These are phyloP conservation scores for Alternaria ventricosa DNA, from an alignment of 2,329 filamentous ascomycete species.

Conservation along the genomic window DNA sequence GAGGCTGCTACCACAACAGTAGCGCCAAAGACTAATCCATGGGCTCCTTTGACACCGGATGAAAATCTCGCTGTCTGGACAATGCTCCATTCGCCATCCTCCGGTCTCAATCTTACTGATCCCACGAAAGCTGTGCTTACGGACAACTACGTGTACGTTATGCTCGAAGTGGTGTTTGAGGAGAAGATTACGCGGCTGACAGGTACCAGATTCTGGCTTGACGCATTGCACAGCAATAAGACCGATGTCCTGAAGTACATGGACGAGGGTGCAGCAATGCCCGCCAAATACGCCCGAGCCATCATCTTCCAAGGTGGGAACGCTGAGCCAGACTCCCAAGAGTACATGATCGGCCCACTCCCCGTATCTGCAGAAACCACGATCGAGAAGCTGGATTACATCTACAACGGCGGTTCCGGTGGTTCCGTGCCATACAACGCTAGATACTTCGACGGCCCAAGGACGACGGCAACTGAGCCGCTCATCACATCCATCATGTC, in stretches of 20 bases:
- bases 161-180: not conserved
- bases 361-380: conserved; percentile 48
- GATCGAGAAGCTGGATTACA: conserved; percentile 35
- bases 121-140: conserved; percentile 47
- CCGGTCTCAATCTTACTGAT: conserved; percentile 56
- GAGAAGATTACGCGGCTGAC: not conserved
- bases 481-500: conserved; percentile 51
- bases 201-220: conserved; percentile 50
- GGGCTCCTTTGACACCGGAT: conserved; percentile 51
- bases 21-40: conserved; percentile 53
- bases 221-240: conserved; percentile 59
- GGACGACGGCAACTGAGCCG: conserved; percentile 41
- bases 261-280: conserved; percentile 44
- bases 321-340: conserved; percentile 53
- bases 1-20: conserved; percentile 18
- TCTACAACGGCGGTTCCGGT: conserved; percentile 47
- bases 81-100: conserved; percentile 50
- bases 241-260: conserved; percentile 55
- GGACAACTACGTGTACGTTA: conserved; percentile 53
- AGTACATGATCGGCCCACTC: conserved; percentile 57
- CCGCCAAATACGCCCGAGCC: conserved; percentile 55
- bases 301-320: conserved; percentile 57
- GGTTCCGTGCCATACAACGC: conserved; percentile 38
- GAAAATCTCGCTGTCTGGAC: conserved; percentile 56
- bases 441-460: conserved; percentile 29